These are phyloP conservation scores for Aethionema arabicum DNA, from an alignment of 345 rosid species.

Conservation along the genomic window DNA sequence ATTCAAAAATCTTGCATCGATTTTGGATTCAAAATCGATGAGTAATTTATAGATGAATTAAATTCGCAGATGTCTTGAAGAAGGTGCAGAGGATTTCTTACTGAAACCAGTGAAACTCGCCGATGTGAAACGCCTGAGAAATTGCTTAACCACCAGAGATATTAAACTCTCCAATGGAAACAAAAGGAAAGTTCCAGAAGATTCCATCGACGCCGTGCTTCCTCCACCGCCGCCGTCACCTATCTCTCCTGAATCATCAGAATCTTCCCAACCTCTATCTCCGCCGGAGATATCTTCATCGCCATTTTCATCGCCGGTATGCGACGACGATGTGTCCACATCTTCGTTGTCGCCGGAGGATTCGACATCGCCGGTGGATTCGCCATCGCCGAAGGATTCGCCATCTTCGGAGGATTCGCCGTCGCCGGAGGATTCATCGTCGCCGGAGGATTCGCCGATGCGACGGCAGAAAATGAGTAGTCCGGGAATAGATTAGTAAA, in stretches of 20 bases:
- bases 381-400: slow-evolving; percentile 36
- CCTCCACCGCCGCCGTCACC: slow-evolving; percentile 37
- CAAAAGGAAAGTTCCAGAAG: slow-evolving; percentile 62
- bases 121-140: slow-evolving; percentile 75
- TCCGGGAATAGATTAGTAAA: slow-evolving; percentile 37
- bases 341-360: slow-evolving; percentile 23
- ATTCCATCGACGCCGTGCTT: slow-evolving; percentile 33
- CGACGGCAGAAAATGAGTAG: slow-evolving; percentile 38
- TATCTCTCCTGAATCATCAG: slow-evolving; percentile 37
- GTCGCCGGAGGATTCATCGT: slow-evolving; percentile 19
- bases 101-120: slow-evolving; percentile 90
- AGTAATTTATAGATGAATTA: background rate
- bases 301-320: background rate
- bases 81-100: slow-evolving; percentile 92
- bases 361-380: slow-evolving; percentile 26
- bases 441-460: slow-evolving; percentile 34
- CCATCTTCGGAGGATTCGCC: too few relatives aligned
- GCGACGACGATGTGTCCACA: slow-evolving; percentile 19
- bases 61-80: slow-evolving; percentile 73
- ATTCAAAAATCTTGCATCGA: background rate
- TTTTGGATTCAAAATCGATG: background rate
- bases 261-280: slow-evolving; percentile 54
- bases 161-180: slow-evolving; percentile 31
- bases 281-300: slow-evolving; percentile 32
- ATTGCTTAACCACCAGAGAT: slow-evolving; percentile 46